Evolutionary conservation across 192 early-diverging fungal species (phyloP), one percentile per base, ranked within the genome.

Genomic region (Podila epicladia): DNA sequence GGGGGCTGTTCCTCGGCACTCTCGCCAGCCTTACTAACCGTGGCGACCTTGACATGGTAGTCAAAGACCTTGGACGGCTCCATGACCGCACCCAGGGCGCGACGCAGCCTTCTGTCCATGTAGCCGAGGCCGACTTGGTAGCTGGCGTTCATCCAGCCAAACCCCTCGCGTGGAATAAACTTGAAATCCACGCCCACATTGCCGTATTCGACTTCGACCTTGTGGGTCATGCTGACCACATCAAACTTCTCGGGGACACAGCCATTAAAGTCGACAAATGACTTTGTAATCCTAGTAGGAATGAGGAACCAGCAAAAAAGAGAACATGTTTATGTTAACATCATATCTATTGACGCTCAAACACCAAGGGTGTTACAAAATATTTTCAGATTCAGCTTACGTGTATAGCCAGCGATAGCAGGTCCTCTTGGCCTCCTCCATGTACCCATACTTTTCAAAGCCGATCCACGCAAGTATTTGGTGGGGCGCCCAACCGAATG

Each of bases 61-160:
- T 59, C 51, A 49, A 80, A 80, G 5, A 80, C 77, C 33, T 57
- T 64, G 24, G 15, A 58, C 11, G 77, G 77, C 3, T 80, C 77
- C 77, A 73, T 69, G 1, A 80, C 77, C 1, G 84, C 67, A 15
- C 95, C 96, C 57, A 97, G 82, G 0, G 94, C 94, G 31, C 96
- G 89, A 22, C 91, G 80, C 89, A 94, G 87, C 60, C 89, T 87
- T 17, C 84, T 76, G 13, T 88, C 92, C 65, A 97, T 82, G 69
- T 94, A 94, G 5, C 84, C 87, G 41, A 96, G 79, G 19, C 96
- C 96, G 7, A 96, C 89, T 83, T 95, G 93, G 82, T 92, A 92
- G 31, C 90, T 92, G 11, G 97, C 94, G 69, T 99, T 99, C 97
- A 99, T 99, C 97, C 97, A 99, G 9, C 97, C 97, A 84, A 99